Evolutionary conservation across 2,329 filamentous ascomycete genomes (phyloP).

Genomic region (Venturiaceae sp.): DNA sequence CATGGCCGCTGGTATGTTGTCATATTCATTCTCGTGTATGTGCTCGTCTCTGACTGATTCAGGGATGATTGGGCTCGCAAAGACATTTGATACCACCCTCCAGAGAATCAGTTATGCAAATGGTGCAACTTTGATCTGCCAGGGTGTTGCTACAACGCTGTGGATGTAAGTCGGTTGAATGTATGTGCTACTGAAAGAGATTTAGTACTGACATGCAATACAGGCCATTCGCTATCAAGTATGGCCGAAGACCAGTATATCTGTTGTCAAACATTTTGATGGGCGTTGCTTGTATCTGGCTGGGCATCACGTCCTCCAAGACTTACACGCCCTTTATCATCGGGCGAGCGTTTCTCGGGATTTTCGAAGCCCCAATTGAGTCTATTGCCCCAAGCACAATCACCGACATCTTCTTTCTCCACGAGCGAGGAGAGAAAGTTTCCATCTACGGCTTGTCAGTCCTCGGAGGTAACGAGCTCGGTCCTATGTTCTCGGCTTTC

Average conservation of each 20-base stretch:
- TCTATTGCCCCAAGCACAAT: conserved; percentile 18
- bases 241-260: conserved; percentile 3
- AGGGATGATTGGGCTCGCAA: background rate
- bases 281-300: conserved; percentile 2
- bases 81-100: background rate
- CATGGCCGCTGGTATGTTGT: background rate
- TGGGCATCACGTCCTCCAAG: background rate
- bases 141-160: background rate
- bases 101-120: conserved; percentile 4
- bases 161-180: background rate
- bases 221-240: conserved; percentile 5
- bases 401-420: conserved; percentile 22
- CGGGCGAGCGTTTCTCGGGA: conserved; percentile 14
- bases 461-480: conserved; percentile 29
- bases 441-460: conserved; percentile 30
- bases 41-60: background rate
- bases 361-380: conserved; percentile 17
- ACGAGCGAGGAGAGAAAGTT: conserved; percentile 26
- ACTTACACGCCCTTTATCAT: background rate
- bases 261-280: conserved; percentile 1
- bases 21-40: background rate
- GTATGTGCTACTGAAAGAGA: background rate
- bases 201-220: background rate
- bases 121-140: conserved; percentile 4
- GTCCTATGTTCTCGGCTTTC: conserved; percentile 29